Base-by-base conservation (phyloP, 2,329 filamentous ascomycete genomes). In the Neofusicoccum cordaticola region DNA sequence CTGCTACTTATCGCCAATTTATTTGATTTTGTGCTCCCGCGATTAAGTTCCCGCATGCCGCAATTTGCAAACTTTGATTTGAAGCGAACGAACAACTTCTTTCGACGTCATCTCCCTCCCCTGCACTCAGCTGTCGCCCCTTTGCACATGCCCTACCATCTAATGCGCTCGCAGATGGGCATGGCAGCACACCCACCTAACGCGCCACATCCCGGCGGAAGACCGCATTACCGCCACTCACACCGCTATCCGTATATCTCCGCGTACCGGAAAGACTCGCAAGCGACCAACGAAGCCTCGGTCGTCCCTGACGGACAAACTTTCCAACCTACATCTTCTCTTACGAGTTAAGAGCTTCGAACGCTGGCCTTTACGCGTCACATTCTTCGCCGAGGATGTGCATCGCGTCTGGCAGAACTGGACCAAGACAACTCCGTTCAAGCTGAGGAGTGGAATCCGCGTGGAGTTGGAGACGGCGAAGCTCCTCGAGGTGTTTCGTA, bases 261-360 rank as follows among this genome's bases (percentile, higher is more conserved):
- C 75, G 7, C 73, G 76, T 31, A 77, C 77, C 1, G 79, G 78
- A 34, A 79, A 78, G 45, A 71, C 71, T 47, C 74, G 76, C 22
- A 70, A 85, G 27, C 27, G 27, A 31, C 27, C 6, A 31, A 5
- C 6, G 27, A 11, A 84, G 81, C 15, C 84, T 86, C 3, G 84
- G 80, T 51, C 82, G 86, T 35, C 88, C 89, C 7, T 76, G 79
- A 2, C 81, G 84, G 90, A 90, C 3, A 84, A 92, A 44, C 75
- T 98, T 34, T 88, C 89, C 2, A 95, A 96, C 71, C 77, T 98
- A 31, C 91, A 97, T 74, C 81, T 95, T 2, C 82, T 99, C 0
- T 83, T 96, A 1, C 85, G 90, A 0, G 90, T 93, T 2, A 84
- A 86, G 2, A 95, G 91, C 75, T 98, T 98, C 74, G 80, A 82